Base-by-base conservation (phyloP, 2,329 filamentous ascomycete species). In the Fusarium penzigii region DNA sequence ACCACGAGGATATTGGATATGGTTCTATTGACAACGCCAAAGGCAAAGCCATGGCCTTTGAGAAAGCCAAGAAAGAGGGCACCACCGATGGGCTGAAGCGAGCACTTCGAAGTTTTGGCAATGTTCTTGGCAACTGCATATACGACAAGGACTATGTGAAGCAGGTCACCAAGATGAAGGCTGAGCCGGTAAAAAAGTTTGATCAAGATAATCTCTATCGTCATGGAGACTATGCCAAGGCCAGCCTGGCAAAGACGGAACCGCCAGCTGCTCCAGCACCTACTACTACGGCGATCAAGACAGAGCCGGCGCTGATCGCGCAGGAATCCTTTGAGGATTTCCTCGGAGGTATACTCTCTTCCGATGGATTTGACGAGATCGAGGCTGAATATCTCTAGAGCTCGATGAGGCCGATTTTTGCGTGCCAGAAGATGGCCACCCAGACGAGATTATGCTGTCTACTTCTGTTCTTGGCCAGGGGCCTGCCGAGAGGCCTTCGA, bases 31-130 rank as follows among this genome's bases (percentile, higher is more conserved):
- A 97, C 71, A 99, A 99, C 67, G 91, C 88, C 71, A 95, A 93
- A 73, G 89, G 90, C 50, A 99, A 99, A 75, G 93, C 92, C 3
- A 88, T 90, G 46, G 94, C 93, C 0, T 99, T 97, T 66, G 94
- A 99, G 70, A 99, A 99, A 74, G 92, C 94, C 1, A 99, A 97
- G 77, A 99, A 99, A 71, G 92, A 97, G 75, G 95, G 91, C 8
- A 95, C 92, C 3, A 97, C 95, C 10, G 94, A 99, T 73, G 94
- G 86, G 2, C 70, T 99, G 68, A 99, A 99, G 74, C 83, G 94
- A 60, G 85, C 94, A 2, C 70, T 99, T 65, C 83, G 93, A 53
- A 97, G 86, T 58, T 99, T 99, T 72, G 94, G 94, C 53, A 97
- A 97, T 65, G 88, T 97, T 14, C 78, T 99, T 49, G 94, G 94